phyloP scores from a whole-genome alignment of 345 rosid genomes.

The Erodium maritimum region DNA sequence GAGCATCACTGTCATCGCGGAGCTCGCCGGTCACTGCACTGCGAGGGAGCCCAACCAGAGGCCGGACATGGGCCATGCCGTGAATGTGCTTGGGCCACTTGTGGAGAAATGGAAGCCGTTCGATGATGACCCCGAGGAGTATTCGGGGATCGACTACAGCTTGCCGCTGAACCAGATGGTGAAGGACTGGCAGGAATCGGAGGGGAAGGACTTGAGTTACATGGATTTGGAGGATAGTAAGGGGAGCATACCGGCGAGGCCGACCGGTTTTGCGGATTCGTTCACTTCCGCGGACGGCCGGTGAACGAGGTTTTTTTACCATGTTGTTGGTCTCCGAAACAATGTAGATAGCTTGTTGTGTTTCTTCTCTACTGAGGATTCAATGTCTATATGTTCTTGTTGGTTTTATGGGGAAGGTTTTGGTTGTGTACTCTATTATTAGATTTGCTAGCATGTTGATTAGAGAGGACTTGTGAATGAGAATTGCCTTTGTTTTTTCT shows the following conservation, averaged over 20 bases:
- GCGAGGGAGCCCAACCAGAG: slow-evolving; percentile 60
- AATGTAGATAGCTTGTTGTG: not conserved
- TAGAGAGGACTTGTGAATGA: too few relatives aligned
- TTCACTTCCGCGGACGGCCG: slow-evolving; percentile 70
- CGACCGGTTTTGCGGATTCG: slow-evolving; percentile 63
- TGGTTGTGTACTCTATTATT: too few relatives aligned
- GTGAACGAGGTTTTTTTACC: slow-evolving; percentile 9
- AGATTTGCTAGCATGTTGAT: too few relatives aligned
- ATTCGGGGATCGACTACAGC: slow-evolving; percentile 64
- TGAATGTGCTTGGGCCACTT: slow-evolving; percentile 53
- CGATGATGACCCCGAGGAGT: slow-evolving; percentile 42
- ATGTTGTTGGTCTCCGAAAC: too few relatives aligned
- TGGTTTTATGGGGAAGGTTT: not conserved
- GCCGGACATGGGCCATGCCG: slow-evolving; percentile 71
- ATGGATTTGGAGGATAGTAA: slow-evolving; percentile 52
- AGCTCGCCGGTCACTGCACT: slow-evolving; percentile 74
- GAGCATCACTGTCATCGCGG: slow-evolving; percentile 42
- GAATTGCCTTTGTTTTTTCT: too few relatives aligned
- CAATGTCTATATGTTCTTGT: not conserved
- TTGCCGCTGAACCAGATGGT: slow-evolving; percentile 73
- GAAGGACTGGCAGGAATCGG: slow-evolving; percentile 72
- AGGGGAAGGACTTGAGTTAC: slow-evolving; percentile 53
- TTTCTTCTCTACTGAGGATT: not conserved
- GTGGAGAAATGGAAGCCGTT: slow-evolving; percentile 67
- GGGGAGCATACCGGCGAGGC: slow-evolving; percentile 61